Percentiles rank a stretch among this genome's conserved stretches.
Evolutionary conservation across 2,329 filamentous ascomycete genomes (phyloP).

Genomic region (Colletotrichum sp.): DNA sequence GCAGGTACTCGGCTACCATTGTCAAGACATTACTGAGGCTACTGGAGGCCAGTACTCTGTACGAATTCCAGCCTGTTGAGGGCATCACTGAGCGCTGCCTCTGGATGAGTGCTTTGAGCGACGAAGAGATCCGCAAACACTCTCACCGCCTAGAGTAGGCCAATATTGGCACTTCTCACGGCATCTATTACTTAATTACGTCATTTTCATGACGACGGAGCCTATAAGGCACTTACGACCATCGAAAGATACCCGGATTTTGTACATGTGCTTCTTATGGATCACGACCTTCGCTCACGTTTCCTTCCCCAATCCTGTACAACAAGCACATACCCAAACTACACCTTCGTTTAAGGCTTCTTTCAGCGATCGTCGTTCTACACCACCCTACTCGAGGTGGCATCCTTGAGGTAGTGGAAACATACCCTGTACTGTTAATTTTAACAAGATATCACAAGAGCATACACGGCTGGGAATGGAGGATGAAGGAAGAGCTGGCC

Average conservation of each 20-base stretch:
- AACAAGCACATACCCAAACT: constrained; percentile 6
- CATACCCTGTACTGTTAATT: constrained; percentile 20
- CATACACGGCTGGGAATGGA: not conserved
- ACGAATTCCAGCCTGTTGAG: constrained; percentile 75
- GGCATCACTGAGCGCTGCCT: constrained; percentile 80
- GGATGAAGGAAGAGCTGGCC: not conserved
- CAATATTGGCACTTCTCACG: not conserved
- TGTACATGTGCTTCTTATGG: constrained; percentile 2
- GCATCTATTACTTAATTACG: not conserved
- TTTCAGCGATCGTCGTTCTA: not conserved
- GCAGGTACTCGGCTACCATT: constrained; percentile 74
- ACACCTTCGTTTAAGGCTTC: not conserved
- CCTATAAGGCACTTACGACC: not conserved
- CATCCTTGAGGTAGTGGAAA: not conserved
- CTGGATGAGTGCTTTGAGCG: constrained; percentile 80
- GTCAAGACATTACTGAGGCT: constrained; percentile 80
- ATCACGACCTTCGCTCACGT: constrained; percentile 11
- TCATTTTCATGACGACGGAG: not conserved
- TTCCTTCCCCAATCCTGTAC: constrained; percentile 10
- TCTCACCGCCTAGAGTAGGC: constrained; percentile 53
- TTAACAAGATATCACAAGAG: constrained; percentile 1
- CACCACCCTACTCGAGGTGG: not conserved
- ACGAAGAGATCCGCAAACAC: constrained; percentile 71
- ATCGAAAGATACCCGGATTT: not conserved
- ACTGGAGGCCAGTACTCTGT: constrained; percentile 79